phyloP scores from a whole-genome alignment of 371 early-diverging fungal genomes.

The Gilbertella persicaria region DNA sequence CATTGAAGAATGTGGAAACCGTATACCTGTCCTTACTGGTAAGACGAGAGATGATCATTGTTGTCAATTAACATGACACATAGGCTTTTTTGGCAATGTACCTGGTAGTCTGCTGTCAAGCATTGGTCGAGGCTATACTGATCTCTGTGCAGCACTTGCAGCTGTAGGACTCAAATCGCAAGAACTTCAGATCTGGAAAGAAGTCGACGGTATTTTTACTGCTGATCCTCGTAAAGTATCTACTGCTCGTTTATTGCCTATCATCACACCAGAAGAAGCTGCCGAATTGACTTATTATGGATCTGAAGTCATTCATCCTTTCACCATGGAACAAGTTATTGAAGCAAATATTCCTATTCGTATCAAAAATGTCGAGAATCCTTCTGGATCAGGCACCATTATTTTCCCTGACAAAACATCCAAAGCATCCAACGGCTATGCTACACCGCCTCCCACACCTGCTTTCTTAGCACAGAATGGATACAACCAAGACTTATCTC shows the following conservation, averaged over 20 bases:
- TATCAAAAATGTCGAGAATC: constrained; percentile 96
- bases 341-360: constrained; percentile 93
- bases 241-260: constrained; percentile 83
- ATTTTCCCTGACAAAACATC: constrained; percentile 69
- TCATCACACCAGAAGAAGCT: constrained; percentile 98
- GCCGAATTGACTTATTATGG: constrained; percentile 98
- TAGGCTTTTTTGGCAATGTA: constrained; percentile 93
- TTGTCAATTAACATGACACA: neutral
- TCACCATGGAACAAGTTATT: constrained; percentile 98
- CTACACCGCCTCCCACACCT: constrained; percentile 64
- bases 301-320: constrained; percentile 97
- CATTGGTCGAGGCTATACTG: constrained; percentile 98
- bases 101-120: constrained; percentile 90
- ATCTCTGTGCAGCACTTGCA: constrained; percentile 94
- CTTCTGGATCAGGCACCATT: constrained; percentile 87
- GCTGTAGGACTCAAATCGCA: constrained; percentile 85
- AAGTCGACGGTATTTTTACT: constrained; percentile 98
- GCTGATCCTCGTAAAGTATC: constrained; percentile 97
- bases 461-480: constrained; percentile 73
- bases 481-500: constrained; percentile 64
- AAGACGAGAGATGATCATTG: neutral
- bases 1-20: constrained; percentile 61
- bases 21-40: constrained; percentile 88
- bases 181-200: constrained; percentile 98
- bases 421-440: constrained; percentile 29